Percentiles rank a stretch among this genome's conserved stretches.
Evolutionary conservation across 306 rosid genomes (phyloP).

Genomic region (Trifolium dubium): DNA sequence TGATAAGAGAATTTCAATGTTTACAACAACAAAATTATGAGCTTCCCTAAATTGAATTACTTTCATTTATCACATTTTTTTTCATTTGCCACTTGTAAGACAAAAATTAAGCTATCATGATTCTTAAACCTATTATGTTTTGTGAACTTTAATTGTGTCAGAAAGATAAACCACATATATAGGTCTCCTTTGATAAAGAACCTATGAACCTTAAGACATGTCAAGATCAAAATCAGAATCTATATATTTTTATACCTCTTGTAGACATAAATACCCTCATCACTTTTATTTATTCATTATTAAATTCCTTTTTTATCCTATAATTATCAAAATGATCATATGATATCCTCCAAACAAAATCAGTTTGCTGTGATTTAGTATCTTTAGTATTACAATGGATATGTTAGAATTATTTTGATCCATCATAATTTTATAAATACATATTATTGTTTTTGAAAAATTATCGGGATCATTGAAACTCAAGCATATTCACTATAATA

Average conservation of each 20-base stretch:
- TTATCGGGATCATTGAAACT: too few species aligned
- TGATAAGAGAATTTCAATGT: too few species aligned
- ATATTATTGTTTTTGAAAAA: too few species aligned
- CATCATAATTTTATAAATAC: too few species aligned
- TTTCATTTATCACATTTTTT: background rate
- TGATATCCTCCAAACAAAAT: background rate
- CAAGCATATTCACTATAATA: too few species aligned
- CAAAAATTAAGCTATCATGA: background rate
- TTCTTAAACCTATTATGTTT: constrained; percentile 23
- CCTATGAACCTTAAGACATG: constrained; percentile 54
- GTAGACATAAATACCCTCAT: constrained; percentile 64
- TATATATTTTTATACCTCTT: constrained; percentile 39
- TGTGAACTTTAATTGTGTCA: constrained; percentile 13
- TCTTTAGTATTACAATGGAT: too few species aligned
- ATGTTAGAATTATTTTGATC: too few species aligned
- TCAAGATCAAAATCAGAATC: constrained; percentile 69
- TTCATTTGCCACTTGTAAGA: constrained; percentile 10
- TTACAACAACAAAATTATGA: background rate
- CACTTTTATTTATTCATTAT: constrained; percentile 40
- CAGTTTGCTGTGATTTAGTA: too few species aligned
- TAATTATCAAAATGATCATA: constrained; percentile 27
- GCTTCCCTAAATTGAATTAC: background rate
- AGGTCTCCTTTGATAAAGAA: constrained; percentile 58
- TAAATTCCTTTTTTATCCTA: constrained; percentile 36
- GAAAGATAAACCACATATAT: constrained; percentile 40